Base-by-base conservation (phyloP, 345 rosid species). In the Citrus trifoliata region DNA sequence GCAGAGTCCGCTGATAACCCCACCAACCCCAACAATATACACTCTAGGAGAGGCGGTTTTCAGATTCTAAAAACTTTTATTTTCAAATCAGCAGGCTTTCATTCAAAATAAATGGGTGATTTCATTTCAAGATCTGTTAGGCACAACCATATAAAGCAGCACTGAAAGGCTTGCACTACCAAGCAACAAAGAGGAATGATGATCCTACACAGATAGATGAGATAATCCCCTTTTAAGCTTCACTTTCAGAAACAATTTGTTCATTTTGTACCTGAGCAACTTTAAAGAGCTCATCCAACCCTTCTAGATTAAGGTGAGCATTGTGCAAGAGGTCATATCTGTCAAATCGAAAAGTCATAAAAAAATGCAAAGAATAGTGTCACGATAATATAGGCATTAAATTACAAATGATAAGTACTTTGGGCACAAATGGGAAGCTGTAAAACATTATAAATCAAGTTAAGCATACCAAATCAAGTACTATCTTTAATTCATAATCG, bases 321-420 rank as follows among this genome's bases (percentile, higher is more conserved):
- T 96, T 96, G 88, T 94, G 99, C 85, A 96, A 83, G 75, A 96
- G 92, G 86, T 96, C 98, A 79, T 94, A 96, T 85, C 99, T 95
- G 85, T 80, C 78, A 81, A 74, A 68, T 62, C n/a, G 16, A 55
- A 77, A 63, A 22, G 48, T 32, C 71, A 76, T 71, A 4, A 7
- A 74, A 74, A 46, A 46, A 53, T 1, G 18, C 75, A 74, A 56
- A 35, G 55, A 30, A 71, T 48, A 22, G 61, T 40, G 35, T 55
- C 21, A 56, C 27, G 24, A 67, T 38, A 56, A 35, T 42, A 16
- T n/a, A 37, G n/a, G 55, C 27, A 24, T 35, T 18, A 70, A 66
- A 66, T 37, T 48, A 60, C 37, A 56, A 40, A 4, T 22, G 10
- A 46, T 27, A 53, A 28, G 18, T 4, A 55, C 56, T 38, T 60